Percentiles rank a stretch among this genome's conserved stretches.
These are phyloP conservation scores for Trypanosoma rangeli DNA, from an alignment of 208 protist species.

Conservation along the genomic window DNA sequence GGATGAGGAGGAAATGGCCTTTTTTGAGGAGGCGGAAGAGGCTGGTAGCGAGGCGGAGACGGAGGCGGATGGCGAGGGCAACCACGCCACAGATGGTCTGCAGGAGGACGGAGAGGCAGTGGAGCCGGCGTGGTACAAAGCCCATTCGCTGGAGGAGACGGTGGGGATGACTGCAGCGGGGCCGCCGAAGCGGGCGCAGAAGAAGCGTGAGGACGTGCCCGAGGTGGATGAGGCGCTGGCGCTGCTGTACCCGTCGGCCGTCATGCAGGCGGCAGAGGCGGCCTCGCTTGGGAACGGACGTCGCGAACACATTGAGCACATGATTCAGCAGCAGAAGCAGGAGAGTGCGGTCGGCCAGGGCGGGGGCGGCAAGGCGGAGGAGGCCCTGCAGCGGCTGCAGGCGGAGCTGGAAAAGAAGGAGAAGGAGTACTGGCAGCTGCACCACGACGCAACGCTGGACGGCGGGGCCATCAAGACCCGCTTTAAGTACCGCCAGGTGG, in stretches of 20 bases:
- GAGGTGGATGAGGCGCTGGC: constrained; percentile 33
- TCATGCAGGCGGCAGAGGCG: constrained; percentile 44
- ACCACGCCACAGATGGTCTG: constrained; percentile 10
- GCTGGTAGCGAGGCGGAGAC: constrained; percentile 4
- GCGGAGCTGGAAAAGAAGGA: constrained; percentile 72
- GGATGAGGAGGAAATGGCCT: constrained; percentile 83
- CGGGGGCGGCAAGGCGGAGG: constrained; percentile 24
- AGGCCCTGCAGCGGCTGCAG: constrained; percentile 46
- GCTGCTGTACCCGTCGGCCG: constrained; percentile 66
- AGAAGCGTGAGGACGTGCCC: neutral
- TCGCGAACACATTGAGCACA: constrained; percentile 33
- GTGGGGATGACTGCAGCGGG: constrained; percentile 20
- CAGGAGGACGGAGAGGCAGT: constrained; percentile 27
- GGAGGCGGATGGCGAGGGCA: constrained; percentile 23
- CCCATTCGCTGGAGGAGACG: constrained; percentile 62
- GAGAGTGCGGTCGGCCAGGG: constrained; percentile 4
- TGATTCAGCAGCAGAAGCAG: constrained; percentile 31
- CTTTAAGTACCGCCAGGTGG: constrained; percentile 87
- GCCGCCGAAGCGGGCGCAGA: neutral
- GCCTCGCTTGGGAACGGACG: constrained; percentile 11
- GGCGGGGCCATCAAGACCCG: constrained; percentile 34
- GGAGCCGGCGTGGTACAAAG: constrained; percentile 52
- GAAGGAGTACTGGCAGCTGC: constrained; percentile 83
- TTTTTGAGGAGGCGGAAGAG: constrained; percentile 76
- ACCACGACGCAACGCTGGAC: constrained; percentile 52